These are phyloP conservation scores for Exophiala bonariae DNA, from an alignment of 2,329 filamentous ascomycete genomes.

Conservation along the genomic window DNA sequence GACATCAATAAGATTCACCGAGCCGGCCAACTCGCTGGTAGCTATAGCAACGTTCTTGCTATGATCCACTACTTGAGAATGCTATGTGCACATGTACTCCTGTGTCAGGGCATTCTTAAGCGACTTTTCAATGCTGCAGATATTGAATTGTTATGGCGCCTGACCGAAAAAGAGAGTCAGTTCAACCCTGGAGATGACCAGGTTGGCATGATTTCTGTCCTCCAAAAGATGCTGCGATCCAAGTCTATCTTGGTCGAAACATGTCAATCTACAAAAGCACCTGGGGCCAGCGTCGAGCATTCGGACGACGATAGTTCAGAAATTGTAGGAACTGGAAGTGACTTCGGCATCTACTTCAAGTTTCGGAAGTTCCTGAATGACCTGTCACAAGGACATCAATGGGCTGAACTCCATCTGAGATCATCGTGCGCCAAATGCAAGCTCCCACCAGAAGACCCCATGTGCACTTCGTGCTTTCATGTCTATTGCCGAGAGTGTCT, in stretches of 20 bases:
- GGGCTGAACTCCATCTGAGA: slow-evolving; percentile 29
- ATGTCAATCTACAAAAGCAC: slow-evolving; percentile 7
- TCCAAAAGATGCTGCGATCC: slow-evolving; percentile 20
- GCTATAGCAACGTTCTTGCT: slow-evolving; percentile 43
- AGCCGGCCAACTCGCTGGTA: slow-evolving; percentile 19
- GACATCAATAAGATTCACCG: slow-evolving; percentile 40
- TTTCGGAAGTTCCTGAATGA: slow-evolving; percentile 22
- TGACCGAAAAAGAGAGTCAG: slow-evolving; percentile 30
- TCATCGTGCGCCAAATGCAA: slow-evolving; percentile 37
- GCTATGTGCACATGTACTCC: slow-evolving; percentile 50
- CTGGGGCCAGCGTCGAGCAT: slow-evolving; percentile 1
- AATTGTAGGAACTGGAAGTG: background rate
- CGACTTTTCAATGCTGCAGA: slow-evolving; percentile 47
- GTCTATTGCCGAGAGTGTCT: slow-evolving; percentile 57
- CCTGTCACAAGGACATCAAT: slow-evolving; percentile 8
- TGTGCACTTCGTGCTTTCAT: slow-evolving; percentile 55
- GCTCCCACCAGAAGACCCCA: slow-evolving; percentile 38
- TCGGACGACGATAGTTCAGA: background rate
- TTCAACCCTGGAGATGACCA: slow-evolving; percentile 24
- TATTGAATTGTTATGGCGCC: slow-evolving; percentile 43
- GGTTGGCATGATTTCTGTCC: slow-evolving; percentile 32
- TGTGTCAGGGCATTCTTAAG: slow-evolving; percentile 47
- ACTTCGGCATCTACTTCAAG: slow-evolving; percentile 16
- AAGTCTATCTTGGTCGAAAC: slow-evolving; percentile 13
- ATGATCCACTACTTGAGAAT: slow-evolving; percentile 55